Conservation (phyloP, 2,329 filamentous ascomycete genomes). For the Phialemonium atrogriseum region DNA sequence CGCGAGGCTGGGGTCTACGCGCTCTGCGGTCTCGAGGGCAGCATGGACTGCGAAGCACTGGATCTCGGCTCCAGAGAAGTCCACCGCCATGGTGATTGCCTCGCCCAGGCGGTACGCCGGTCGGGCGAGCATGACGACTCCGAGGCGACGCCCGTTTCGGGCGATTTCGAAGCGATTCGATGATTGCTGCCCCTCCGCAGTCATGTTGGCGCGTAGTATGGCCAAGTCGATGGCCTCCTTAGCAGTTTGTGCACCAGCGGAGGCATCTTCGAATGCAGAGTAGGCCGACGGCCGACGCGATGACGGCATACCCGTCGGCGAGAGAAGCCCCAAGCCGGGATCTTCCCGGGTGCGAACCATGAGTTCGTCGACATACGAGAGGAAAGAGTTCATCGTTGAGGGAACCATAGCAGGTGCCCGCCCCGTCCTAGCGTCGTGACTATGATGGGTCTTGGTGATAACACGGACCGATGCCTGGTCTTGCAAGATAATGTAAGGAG, state of each 20-base stretch:
- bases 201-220: conserved; percentile 73
- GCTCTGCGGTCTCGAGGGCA: conserved; percentile 80
- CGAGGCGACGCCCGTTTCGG: conserved; percentile 83
- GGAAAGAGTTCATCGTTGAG: conserved; percentile 55
- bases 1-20: conserved; percentile 70
- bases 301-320: conserved; percentile 54
- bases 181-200: conserved; percentile 61
- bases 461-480: conserved; percentile 67
- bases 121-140: conserved; percentile 79
- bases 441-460: conserved; percentile 27
- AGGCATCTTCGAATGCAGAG: conserved; percentile 13
- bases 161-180: conserved; percentile 95
- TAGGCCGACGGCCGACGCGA: conserved; percentile 44
- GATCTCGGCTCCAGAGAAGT: conserved; percentile 70
- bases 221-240: conserved; percentile 88
- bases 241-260: conserved; percentile 43
- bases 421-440: conserved; percentile 15
- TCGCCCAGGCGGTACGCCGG: conserved; percentile 88
- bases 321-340: conserved; percentile 54
- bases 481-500: conserved; percentile 79
- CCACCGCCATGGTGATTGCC: conserved; percentile 72
- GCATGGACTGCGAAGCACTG: conserved; percentile 80
- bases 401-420: conserved; percentile 18
- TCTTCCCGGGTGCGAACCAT: conserved; percentile 50
- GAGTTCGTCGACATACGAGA: conserved; percentile 70